These are phyloP conservation scores for Plasmodium gallinaceum DNA, from an alignment of 169 alveolate species.

Conservation along the genomic window DNA sequence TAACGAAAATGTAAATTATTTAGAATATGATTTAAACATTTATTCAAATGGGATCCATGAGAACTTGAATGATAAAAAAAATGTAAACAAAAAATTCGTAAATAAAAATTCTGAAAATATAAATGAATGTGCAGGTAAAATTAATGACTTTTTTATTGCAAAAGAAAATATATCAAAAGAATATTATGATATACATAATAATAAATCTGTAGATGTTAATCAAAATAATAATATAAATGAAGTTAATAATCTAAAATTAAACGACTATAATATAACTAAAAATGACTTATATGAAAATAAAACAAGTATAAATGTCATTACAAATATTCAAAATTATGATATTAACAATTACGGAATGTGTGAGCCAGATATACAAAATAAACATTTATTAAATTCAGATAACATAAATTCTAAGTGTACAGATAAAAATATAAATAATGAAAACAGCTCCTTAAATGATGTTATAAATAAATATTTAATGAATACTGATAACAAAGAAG, in stretches of 20 bases:
- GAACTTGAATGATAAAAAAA: no score
- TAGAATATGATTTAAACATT: no score
- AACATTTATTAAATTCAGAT: neutral
- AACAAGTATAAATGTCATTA: neutral
- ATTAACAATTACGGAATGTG: neutral
- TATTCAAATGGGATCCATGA: no score
- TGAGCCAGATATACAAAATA: neutral
- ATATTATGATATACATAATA: no score
- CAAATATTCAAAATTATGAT: neutral
- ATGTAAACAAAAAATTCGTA: no score
- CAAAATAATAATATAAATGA: neutral
- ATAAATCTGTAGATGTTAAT: neutral
- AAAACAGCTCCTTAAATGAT: conserved; percentile 26
- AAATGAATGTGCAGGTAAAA: no score
- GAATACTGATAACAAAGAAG: conserved; percentile 11
- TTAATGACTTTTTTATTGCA: no score
- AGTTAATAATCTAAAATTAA: neutral
- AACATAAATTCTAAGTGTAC: neutral
- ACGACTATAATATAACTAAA: neutral
- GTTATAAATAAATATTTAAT: conserved; percentile 36
- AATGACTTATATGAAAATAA: neutral
- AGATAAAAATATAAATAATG: neutral
- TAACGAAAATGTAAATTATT: no score
- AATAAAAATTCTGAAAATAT: no score
- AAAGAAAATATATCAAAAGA: no score